phyloP scores from a whole-genome alignment of 2,329 filamentous ascomycete genomes.

The Gyromitra esculenta region DNA sequence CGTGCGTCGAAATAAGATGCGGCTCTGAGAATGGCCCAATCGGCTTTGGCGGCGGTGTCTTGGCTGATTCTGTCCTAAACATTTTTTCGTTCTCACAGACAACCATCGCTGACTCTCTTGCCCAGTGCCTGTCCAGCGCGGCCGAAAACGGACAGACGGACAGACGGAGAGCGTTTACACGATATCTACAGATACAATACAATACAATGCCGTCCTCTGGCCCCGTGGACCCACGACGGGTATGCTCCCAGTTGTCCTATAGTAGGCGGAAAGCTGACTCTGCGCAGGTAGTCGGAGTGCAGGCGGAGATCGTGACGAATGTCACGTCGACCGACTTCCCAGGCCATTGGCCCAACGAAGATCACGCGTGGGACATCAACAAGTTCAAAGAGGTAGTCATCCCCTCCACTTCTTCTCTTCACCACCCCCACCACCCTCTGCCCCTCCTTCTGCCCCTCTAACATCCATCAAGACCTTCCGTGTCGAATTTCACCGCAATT shows the following conservation, averaged over 20 bases:
- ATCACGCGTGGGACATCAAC: slow-evolving; percentile 79
- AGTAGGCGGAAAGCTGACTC: background rate
- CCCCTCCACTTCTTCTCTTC: background rate
- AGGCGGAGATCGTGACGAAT: slow-evolving; percentile 88
- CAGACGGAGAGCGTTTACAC: background rate
- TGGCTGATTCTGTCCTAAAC: background rate
- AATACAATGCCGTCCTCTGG: slow-evolving; percentile 28
- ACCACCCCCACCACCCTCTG: slow-evolving; percentile 9
- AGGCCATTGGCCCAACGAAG: slow-evolving; percentile 87
- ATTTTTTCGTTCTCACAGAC: slow-evolving; percentile 15
- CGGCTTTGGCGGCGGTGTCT: slow-evolving; percentile 7
- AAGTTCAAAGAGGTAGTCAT: slow-evolving; percentile 71
- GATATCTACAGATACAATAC: background rate
- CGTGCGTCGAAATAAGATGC: slow-evolving; percentile 37
- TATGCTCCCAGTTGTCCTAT: background rate
- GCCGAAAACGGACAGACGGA: background rate
- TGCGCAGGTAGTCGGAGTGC: slow-evolving; percentile 80
- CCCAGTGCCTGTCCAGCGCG: background rate
- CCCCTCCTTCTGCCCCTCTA: slow-evolving; percentile 15
- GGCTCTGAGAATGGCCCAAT: slow-evolving; percentile 8
- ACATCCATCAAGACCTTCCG: slow-evolving; percentile 67
- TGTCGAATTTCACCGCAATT: slow-evolving; percentile 85
- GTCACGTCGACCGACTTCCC: slow-evolving; percentile 92
- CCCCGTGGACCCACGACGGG: slow-evolving; percentile 32
- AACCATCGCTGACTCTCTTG: background rate